phyloP scores from a whole-genome alignment of 2,329 filamentous ascomycete genomes.

The Septoria linicola region DNA sequence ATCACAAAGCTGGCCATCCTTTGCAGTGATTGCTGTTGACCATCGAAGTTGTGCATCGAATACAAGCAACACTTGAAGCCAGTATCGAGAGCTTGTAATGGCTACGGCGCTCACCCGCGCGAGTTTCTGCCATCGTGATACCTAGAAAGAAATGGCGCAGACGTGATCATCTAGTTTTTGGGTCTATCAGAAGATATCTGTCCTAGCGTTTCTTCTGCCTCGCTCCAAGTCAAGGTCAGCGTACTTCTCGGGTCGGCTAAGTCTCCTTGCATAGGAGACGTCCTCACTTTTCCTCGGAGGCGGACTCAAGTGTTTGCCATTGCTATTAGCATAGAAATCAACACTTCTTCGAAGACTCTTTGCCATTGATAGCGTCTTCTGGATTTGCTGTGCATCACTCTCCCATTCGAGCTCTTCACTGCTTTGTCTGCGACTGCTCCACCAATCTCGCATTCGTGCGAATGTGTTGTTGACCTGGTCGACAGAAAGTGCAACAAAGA shows the following conservation, averaged over 20 bases:
- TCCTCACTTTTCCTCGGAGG: constrained; percentile 16
- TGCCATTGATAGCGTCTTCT: constrained; percentile 19
- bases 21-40: too few species aligned
- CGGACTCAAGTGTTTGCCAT: constrained; percentile 16
- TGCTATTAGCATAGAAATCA: constrained; percentile 19
- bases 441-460: constrained; percentile 5
- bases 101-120: too few species aligned
- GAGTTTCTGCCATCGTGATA: too few species aligned
- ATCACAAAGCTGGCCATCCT: too few species aligned
- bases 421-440: constrained; percentile 3
- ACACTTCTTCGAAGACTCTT: constrained; percentile 24
- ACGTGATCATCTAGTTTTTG: neutral
- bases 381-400: constrained; percentile 15
- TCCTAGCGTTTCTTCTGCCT: constrained; percentile 18
- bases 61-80: too few species aligned
- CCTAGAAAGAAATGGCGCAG: too few species aligned
- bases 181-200: constrained; percentile 6
- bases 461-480: constrained; percentile 20
- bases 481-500: constrained; percentile 25
- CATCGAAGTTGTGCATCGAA: too few species aligned
- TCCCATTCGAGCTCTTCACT: constrained; percentile 1
- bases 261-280: constrained; percentile 6
- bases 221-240: constrained; percentile 17
- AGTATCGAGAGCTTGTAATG: too few species aligned
- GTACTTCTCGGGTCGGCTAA: constrained; percentile 5